These are phyloP conservation scores for Fusarium sp. DNA, from an alignment of 2,329 filamentous ascomycete genomes.

Conservation along the genomic window DNA sequence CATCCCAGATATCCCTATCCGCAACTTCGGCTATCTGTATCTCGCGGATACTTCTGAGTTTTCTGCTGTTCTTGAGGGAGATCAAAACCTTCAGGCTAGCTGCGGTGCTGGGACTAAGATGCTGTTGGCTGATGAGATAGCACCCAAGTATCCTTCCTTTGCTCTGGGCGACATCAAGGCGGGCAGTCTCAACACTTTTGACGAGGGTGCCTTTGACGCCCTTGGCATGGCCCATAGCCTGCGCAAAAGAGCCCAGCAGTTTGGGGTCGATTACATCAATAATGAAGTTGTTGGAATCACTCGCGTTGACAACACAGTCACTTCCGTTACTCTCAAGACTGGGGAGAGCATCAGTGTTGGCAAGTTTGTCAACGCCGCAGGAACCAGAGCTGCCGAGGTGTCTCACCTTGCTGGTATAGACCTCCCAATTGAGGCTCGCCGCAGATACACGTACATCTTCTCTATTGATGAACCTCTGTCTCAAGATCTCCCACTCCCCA, in stretches of 20 bases:
- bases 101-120: constrained; percentile 11
- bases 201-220: constrained; percentile 18
- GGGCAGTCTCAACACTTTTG: constrained; percentile 9
- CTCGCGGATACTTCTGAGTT: constrained; percentile 4
- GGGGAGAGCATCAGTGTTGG: background rate
- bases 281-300: constrained; percentile 10
- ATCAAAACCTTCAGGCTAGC: constrained; percentile 4
- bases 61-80: background rate
- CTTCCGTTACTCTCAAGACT: constrained; percentile 1
- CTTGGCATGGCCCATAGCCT: constrained; percentile 7
- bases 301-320: background rate
- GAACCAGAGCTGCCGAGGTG: constrained; percentile 2
- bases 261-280: constrained; percentile 6
- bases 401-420: background rate
- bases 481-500: constrained; percentile 10
- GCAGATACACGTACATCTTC: constrained; percentile 16
- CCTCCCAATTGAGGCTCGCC: constrained; percentile 10
- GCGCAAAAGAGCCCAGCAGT: background rate
- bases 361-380: background rate
- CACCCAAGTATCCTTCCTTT: constrained; percentile 8
- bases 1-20: constrained; percentile 3
- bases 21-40: constrained; percentile 17
- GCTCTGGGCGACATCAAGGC: background rate
- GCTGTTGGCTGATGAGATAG: background rate
- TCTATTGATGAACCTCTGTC: constrained; percentile 10